Base-by-base conservation (phyloP, 805 yeast species). In the Candida sithepensis region DNA sequence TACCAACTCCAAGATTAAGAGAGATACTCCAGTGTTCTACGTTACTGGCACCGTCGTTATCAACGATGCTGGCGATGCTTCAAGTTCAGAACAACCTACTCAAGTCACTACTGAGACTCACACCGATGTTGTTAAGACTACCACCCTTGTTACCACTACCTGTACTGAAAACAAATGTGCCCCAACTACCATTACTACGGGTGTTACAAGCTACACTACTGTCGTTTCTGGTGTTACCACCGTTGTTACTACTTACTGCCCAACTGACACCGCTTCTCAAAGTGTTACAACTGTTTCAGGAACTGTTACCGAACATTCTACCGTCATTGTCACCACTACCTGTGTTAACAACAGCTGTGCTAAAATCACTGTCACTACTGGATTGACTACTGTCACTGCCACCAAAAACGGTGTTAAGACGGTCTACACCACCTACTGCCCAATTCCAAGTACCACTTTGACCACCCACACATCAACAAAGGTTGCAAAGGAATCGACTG, bases 181-280 rank as follows among this genome's bases (percentile, higher is more conserved):
- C 26, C 57, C 53, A 18, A 56, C 65, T n/a, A 51, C 67, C 13
- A 58, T 64, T 9, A 50, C 57, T 4, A 53, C 59, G 9, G 52
- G 54, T 21, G 32, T 52, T 32, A 45, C 56, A 16, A 26, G 39
- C 32, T 41, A 43, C 45, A 68, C 73, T 39, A 48, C 63, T 33
- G 64, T 69, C 34, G 59, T 61, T 22, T 51, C 61, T 44, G 74
- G 69, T 14, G 59, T 54, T 20, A 62, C 52, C 42, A 69, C 74
- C 21, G 63, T 67, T 34, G 61, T 64, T 61, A 69, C 77, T 48
- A 71, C 77, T 22, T 67, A 62, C 62, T 66, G 71, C 53, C 71
- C 55, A 40, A 22, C 49, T n/a, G 42, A 54, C 2, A 49, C 46
- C 28, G 16, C 46, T 14, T 14, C 44, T 21, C n/a, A n/a, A n/a